A percentile compares a stretch with the other conserved stretches of the same genome.
Evolutionary conservation across 2,329 filamentous ascomycete genomes (phyloP).

Genomic region (Neonectria coccinea): DNA sequence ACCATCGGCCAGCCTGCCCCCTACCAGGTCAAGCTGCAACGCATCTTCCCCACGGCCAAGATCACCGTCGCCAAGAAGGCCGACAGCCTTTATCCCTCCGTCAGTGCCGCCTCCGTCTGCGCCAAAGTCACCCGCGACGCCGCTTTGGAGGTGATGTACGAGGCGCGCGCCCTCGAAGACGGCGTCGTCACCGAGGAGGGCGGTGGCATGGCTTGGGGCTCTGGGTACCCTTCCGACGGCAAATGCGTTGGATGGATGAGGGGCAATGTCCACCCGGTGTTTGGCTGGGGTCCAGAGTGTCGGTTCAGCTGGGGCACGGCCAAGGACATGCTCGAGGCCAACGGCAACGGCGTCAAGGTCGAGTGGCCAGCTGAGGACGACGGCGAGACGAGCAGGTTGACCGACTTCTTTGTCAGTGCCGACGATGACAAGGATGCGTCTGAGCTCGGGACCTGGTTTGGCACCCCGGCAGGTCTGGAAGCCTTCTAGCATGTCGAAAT

Average conservation of each 20-base stretch:
- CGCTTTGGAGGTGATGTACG: conserved; percentile 83
- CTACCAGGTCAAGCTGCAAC: conserved; percentile 87
- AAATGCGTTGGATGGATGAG: conserved; percentile 85
- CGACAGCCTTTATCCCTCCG: conserved; percentile 90
- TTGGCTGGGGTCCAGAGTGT: conserved; percentile 94
- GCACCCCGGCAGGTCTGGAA: conserved; percentile 74
- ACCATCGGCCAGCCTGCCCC: conserved; percentile 86
- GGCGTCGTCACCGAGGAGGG: conserved; percentile 51
- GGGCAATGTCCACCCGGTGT: conserved; percentile 88
- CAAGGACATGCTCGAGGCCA: conserved; percentile 91
- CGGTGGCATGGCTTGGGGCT: conserved; percentile 79
- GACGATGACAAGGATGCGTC: conserved; percentile 61
- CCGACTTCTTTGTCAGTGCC: conserved; percentile 75
- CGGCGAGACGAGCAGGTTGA: conserved; percentile 75
- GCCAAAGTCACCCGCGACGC: conserved; percentile 96
- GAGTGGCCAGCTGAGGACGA: conserved; percentile 87
- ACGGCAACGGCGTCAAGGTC: conserved; percentile 74
- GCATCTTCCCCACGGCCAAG: conserved; percentile 81
- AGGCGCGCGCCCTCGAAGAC: conserved; percentile 52
- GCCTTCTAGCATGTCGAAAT: conserved; percentile 67
- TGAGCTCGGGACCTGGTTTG: conserved; percentile 87
- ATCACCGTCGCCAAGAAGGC: conserved; percentile 91
- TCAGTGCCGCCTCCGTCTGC: conserved; percentile 92
- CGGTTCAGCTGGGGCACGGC: conserved; percentile 96
- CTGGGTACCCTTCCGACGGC: conserved; percentile 90